Conservation (phyloP, 2,329 filamentous ascomycete species). For the Fusarium citri region DNA sequence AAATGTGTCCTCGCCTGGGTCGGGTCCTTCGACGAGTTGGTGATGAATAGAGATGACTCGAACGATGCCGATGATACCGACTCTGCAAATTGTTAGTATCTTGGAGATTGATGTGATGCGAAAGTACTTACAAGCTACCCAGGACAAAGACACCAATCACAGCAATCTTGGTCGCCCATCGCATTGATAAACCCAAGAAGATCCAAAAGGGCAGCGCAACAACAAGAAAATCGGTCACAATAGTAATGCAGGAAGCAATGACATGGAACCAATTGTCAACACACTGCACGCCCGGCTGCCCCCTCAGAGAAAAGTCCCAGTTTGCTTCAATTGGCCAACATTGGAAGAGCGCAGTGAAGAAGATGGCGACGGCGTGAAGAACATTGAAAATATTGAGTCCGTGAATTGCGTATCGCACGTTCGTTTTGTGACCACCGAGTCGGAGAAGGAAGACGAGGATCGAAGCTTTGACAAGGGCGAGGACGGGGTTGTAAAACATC, state of each 20-base stretch:
- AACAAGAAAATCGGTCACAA: conserved; percentile 56
- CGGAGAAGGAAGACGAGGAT: conserved; percentile 59
- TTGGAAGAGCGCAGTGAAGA: conserved; percentile 55
- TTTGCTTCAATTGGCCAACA: conserved; percentile 52
- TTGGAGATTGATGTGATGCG: background rate
- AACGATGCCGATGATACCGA: conserved; percentile 49
- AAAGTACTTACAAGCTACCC: conserved; percentile 50
- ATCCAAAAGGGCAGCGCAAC: conserved; percentile 55
- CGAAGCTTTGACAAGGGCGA: conserved; percentile 59
- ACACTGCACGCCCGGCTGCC: conserved; percentile 48
- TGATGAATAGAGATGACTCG: conserved; percentile 48
- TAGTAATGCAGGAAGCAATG: conserved; percentile 52
- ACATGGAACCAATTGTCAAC: conserved; percentile 51
- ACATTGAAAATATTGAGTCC: conserved; percentile 43
- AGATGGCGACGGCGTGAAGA: conserved; percentile 50
- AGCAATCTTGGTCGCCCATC: conserved; percentile 52
- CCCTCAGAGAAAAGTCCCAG: conserved; percentile 46
- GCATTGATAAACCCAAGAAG: conserved; percentile 55
- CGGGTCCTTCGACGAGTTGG: conserved; percentile 43
- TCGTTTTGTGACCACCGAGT: conserved; percentile 53
- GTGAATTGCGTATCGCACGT: conserved; percentile 27
- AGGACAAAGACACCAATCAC: conserved; percentile 55
- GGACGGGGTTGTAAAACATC: conserved; percentile 58
- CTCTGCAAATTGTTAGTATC: conserved; percentile 35
- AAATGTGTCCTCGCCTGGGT: conserved; percentile 32